Conservation (phyloP, 73 alveolate species). For the Blepharisma stoltei region DNA sequence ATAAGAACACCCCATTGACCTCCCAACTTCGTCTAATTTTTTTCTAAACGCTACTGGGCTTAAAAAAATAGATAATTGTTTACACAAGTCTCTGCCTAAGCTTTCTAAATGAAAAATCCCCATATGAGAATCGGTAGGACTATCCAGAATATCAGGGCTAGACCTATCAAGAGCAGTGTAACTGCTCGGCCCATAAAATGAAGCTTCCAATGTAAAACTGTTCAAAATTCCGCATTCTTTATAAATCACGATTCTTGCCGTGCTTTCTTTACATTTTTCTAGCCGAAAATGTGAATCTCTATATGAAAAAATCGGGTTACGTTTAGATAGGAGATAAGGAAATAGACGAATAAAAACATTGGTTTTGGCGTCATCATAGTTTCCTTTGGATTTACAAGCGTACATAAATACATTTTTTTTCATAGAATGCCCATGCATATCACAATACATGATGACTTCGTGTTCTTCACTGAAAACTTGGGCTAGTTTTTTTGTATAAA, state of each 20-base stretch:
- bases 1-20: background rate
- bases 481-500: slow-evolving; percentile 87
- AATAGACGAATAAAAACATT: slow-evolving; percentile 74
- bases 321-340: slow-evolving; percentile 81
- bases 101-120: background rate
- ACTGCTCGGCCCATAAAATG: slow-evolving; percentile 90
- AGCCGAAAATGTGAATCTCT: slow-evolving; percentile 85
- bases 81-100: slow-evolving; percentile 23
- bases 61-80: slow-evolving; percentile 1
- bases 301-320: slow-evolving; percentile 77
- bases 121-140: background rate
- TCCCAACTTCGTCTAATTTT: background rate
- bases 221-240: slow-evolving; percentile 81
- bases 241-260: slow-evolving; percentile 89
- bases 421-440: slow-evolving; percentile 99
- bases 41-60: background rate
- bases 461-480: slow-evolving; percentile 88
- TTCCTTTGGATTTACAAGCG: background rate
- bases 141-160: background rate
- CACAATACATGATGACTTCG: slow-evolving; percentile 95
- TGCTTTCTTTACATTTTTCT: slow-evolving; percentile 87
- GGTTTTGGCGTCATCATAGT: background rate
- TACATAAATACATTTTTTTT: slow-evolving; percentile 49
- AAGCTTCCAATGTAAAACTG: slow-evolving; percentile 87
- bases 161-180: background rate